Evolutionary conservation across 805 yeast species (phyloP).

Genomic region (Helenozyma baotianmanensis): DNA sequence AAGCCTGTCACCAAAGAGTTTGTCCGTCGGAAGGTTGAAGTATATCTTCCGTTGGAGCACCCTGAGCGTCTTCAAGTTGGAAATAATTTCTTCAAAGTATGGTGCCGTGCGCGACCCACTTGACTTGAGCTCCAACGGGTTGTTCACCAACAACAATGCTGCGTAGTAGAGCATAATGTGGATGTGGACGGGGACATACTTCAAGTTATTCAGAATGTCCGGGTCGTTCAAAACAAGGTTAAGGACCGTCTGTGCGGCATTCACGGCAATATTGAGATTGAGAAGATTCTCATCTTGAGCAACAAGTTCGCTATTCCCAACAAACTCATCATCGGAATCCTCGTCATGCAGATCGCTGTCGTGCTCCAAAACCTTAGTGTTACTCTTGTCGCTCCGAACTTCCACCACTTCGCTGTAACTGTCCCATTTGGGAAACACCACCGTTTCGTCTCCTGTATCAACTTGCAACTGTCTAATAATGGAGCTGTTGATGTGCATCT

Average conservation of each 20-base stretch:
- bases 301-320: slow-evolving; percentile 28
- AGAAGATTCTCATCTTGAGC: slow-evolving; percentile 32
- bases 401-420: slow-evolving; percentile 5
- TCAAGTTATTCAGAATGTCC: slow-evolving; percentile 52
- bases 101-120: slow-evolving; percentile 12
- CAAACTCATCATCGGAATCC: slow-evolving; percentile 20
- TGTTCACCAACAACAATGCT: slow-evolving; percentile 50
- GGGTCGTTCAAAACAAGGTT: slow-evolving; percentile 55
- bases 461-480: slow-evolving; percentile 42
- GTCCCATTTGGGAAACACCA: slow-evolving; percentile 32
- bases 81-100: slow-evolving; percentile 24
- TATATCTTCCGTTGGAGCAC: slow-evolving; percentile 39
- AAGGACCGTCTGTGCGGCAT: slow-evolving; percentile 61
- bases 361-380: slow-evolving; percentile 14
- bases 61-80: slow-evolving; percentile 40
- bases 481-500: slow-evolving; percentile 61
- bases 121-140: slow-evolving; percentile 28
- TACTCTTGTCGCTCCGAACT: slow-evolving; percentile 12
- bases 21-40: slow-evolving; percentile 49
- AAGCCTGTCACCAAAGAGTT: slow-evolving; percentile 43
- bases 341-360: slow-evolving; percentile 15
- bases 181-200: slow-evolving; percentile 67
- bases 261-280: slow-evolving; percentile 48
- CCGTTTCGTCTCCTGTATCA: slow-evolving; percentile 22
- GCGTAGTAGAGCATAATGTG: slow-evolving; percentile 70